phyloP scores from a whole-genome alignment of 768 basidiomycete genomes.

The Sistotremastrum niveocremeum region DNA sequence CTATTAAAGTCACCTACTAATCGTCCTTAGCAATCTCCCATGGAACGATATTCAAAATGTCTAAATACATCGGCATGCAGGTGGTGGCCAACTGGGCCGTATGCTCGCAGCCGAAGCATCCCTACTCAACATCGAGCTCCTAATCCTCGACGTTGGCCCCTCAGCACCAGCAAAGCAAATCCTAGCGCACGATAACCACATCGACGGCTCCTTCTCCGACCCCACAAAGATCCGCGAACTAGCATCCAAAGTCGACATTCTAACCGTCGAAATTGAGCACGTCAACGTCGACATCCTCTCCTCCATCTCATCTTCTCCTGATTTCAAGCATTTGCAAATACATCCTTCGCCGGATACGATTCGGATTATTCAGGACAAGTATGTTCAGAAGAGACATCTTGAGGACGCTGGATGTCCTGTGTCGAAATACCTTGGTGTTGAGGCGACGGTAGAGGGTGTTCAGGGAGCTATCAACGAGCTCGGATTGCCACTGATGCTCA shows the following conservation, averaged over 20 bases:
- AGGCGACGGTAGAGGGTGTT: conserved; percentile 38
- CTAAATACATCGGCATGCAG: conserved; percentile 24
- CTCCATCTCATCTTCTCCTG: conserved; percentile 22
- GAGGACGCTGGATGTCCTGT: conserved; percentile 34
- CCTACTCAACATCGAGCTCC: conserved; percentile 66
- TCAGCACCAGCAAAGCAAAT: conserved; percentile 84
- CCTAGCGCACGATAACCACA: conserved; percentile 46
- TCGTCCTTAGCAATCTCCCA: background rate
- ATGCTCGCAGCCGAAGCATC: conserved; percentile 91
- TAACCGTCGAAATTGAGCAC: conserved; percentile 97
- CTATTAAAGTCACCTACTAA: background rate
- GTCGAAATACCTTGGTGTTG: conserved; percentile 47
- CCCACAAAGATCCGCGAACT: conserved; percentile 66
- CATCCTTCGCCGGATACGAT: conserved; percentile 79
- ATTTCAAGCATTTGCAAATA: conserved; percentile 20
- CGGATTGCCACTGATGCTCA: conserved; percentile 89
- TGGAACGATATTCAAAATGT: background rate
- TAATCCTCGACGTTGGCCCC: conserved; percentile 78
- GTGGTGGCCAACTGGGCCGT: conserved; percentile 93
- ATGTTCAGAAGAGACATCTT: conserved; percentile 53
- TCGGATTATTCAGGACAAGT: conserved; percentile 68
- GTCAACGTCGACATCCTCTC: conserved; percentile 69
- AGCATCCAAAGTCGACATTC: conserved; percentile 65
- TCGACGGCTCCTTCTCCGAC: conserved; percentile 85
- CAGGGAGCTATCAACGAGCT: conserved; percentile 38